These are phyloP conservation scores for Cercospora sesami DNA, from an alignment of 2,329 filamentous ascomycete species.

Conservation along the genomic window DNA sequence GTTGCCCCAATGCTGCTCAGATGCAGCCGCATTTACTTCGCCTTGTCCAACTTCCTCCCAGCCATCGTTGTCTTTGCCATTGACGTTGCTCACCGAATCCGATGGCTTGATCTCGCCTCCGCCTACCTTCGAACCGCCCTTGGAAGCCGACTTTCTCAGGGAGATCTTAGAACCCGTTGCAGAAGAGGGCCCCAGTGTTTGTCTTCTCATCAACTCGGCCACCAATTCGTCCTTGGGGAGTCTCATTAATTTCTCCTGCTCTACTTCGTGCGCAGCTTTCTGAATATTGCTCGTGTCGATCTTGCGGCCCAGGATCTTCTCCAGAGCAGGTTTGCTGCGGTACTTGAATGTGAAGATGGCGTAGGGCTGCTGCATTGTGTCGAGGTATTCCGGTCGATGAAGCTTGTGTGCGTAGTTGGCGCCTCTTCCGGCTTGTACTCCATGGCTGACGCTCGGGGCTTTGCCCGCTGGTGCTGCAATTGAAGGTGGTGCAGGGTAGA, in stretches of 20 bases:
- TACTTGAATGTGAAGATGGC: constrained; percentile 54
- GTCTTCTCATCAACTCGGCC: constrained; percentile 30
- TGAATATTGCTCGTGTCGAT: constrained; percentile 30
- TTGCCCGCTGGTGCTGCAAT: constrained; percentile 27
- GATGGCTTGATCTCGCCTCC: constrained; percentile 17
- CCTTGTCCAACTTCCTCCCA: constrained; percentile 18
- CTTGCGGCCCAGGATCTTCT: constrained; percentile 38
- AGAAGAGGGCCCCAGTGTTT: constrained; percentile 3
- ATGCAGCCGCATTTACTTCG: background rate
- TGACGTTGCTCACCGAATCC: constrained; percentile 16
- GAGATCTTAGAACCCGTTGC: constrained; percentile 10
- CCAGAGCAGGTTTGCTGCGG: constrained; percentile 40
- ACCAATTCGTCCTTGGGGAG: constrained; percentile 39
- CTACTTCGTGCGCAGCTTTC: constrained; percentile 24
- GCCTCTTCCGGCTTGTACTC: constrained; percentile 38
- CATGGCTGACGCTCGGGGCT: constrained; percentile 27
- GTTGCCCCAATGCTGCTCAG: background rate
- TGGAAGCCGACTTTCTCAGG: background rate
- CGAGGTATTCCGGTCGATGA: constrained; percentile 45
- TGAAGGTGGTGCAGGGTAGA: constrained; percentile 38
- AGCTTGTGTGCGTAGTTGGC: constrained; percentile 43
- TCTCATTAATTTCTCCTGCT: constrained; percentile 28
- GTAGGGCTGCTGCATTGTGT: constrained; percentile 43
- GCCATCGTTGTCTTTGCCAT: background rate
- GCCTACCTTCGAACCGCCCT: constrained; percentile 11